These are phyloP conservation scores for Pelargonium myrrhifolium DNA, from an alignment of 441 rosid genomes.

Conservation along the genomic window DNA sequence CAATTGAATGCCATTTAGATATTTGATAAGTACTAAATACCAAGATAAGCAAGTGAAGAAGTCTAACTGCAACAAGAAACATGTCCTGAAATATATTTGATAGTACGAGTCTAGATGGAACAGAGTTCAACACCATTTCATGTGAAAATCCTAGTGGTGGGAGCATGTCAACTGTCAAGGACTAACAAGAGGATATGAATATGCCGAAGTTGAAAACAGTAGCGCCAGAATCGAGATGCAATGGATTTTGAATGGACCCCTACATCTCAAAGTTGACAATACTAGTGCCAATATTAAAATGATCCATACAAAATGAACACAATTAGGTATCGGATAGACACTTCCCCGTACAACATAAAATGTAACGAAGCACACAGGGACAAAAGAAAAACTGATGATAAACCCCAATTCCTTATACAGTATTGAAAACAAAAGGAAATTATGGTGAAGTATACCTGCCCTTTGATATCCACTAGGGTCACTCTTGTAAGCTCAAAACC, in stretches of 20 bases:
- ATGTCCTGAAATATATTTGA: neutral
- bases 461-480: constrained; percentile 73
- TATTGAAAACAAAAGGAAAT: neutral
- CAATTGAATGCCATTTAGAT: neutral
- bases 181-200: neutral
- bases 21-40: neutral
- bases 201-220: no score
- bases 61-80: neutral
- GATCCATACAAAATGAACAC: neutral
- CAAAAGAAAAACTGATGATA: neutral
- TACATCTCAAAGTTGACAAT: neutral
- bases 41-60: neutral
- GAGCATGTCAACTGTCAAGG: neutral
- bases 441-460: constrained; percentile 47
- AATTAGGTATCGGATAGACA: neutral
- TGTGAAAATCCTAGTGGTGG: neutral
- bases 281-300: neutral
- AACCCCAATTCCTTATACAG: neutral
- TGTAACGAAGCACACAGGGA: neutral
- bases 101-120: neutral
- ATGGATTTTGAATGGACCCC: neutral
- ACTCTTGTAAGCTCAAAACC: constrained; percentile 90
- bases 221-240: neutral
- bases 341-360: neutral
- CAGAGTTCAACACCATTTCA: neutral